Base-by-base conservation (phyloP, 2,329 filamentous ascomycete species). In the Alternaria infectoria region DNA sequence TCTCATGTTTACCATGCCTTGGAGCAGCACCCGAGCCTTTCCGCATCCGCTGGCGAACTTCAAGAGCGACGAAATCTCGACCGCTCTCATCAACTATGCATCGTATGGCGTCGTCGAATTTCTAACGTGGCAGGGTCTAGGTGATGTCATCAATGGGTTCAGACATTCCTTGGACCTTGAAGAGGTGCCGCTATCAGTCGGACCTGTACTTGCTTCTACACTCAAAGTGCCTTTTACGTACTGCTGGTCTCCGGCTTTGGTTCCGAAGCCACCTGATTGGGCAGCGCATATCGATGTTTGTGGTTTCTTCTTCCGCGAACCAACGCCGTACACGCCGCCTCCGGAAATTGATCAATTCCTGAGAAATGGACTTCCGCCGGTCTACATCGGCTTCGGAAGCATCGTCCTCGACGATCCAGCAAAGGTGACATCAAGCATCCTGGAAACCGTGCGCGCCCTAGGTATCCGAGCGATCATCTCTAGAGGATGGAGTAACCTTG, bases 1-100 rank as follows among this genome's bases (percentile, higher is more conserved):
- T 72, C 86, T 96, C 73, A 95, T 96, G 91, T 97, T 79, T 55
- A 78, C 75, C 0, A 87, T 86, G 84, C 85, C 85, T 5, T 87
- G 82, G 81, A 81, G 72, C 23, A 74, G 71, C 6, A 86, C 84
- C 3, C 72, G 66, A 32, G 78, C 76, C 1, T 85, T 85, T 65
- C 80, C 83, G 0, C 84, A 86, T 72, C 85, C 85, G 0, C 68
- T 87, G 54, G 84, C 84, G 0, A 86, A 86, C 68, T 61, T 86
- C 26, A 74, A 78, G 26, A 66, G 69, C 40, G 69, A 69, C 0
- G 66, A 75, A 67, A 75, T 19, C 74, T 65, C 10, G 79, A 82
- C 63, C 69, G 2, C 62, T 61, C 12, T 66, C 76, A 4, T 75
- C 74, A 86, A 86, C 65, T 84, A 76, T 65, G 61, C 83, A 1